Conservation (phyloP, 805 yeast genomes). For the Pichia exigua region DNA sequence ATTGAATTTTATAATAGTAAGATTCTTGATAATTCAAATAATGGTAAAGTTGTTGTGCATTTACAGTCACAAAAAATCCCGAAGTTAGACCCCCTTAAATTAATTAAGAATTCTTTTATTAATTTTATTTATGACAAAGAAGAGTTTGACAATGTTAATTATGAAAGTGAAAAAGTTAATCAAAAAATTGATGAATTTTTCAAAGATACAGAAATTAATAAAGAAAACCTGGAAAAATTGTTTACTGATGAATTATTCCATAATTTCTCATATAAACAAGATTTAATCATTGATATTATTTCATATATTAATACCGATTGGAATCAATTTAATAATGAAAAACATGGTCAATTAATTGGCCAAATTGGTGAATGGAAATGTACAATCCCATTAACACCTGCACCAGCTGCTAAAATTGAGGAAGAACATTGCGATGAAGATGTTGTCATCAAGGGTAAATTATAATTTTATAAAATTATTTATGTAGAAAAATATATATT, state of each 20-base stretch:
- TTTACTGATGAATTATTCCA: constrained; percentile 14
- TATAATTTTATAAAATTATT: background rate
- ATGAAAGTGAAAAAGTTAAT: constrained; percentile 18
- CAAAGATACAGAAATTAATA: constrained; percentile 6
- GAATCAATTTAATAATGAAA: background rate
- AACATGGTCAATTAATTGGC: constrained; percentile 36
- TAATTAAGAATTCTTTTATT: constrained; percentile 21
- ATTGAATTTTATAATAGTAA: constrained; percentile 42
- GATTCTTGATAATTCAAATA: constrained; percentile 24
- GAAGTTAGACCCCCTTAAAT: constrained; percentile 14
- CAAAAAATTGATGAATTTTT: constrained; percentile 7
- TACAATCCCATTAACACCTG: constrained; percentile 43
- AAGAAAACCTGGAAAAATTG: constrained; percentile 8
- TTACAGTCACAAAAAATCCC: constrained; percentile 46
- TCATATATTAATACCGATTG: constrained; percentile 14
- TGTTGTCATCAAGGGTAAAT: constrained; percentile 3
- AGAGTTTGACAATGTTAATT: constrained; percentile 23
- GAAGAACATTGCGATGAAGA: constrained; percentile 19
- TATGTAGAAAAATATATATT: too few species aligned
- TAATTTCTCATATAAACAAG: constrained; percentile 14
- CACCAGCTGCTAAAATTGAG: constrained; percentile 46
- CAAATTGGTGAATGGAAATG: constrained; percentile 51
- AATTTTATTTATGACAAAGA: constrained; percentile 25
- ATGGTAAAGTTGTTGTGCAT: constrained; percentile 48
- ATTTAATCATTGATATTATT: constrained; percentile 14